Evolutionary conservation across 495 filamentous ascomycete species (phyloP), one percentile per base, ranked within the genome.

Genomic region (Jackrogersella multiformis): DNA sequence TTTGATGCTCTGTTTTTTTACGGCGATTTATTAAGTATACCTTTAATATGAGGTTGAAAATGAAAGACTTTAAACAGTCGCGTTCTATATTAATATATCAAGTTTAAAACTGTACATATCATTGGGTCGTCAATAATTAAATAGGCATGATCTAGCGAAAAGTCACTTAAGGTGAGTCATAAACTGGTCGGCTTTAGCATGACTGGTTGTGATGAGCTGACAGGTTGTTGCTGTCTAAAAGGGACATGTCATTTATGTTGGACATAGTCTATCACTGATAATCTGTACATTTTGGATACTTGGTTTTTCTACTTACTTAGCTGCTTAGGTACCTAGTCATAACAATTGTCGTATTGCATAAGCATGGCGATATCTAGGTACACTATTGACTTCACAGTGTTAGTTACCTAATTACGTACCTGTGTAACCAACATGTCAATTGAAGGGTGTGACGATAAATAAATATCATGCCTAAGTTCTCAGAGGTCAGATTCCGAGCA

Each of bases 231-330:
- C 6, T 39, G 35, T 30, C 45, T 0, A 58, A 60, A 61, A 56
- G 35, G 45, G 61, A 69, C 49, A 38, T 60, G 56, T 69, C 66
- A 64, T 56, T 35, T 69, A n/a, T n/a, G n/a, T 64, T 52, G 44
- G 23, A 49, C 12, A 4, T n/a, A 46, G n/a, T n/a, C 46, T 7
- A 26, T 23, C 4, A 18, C 4, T 32, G 41, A 42, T 51, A 42
- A 32, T 18, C 13, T 56, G 21, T 66, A 56, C 49, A 44, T 56
- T 16, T 6, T 7, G 20, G 16, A 18, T 49, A 49, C 32, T 49
- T 38, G 10, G 18, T 4, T 2, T n/a, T n/a, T 9, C 2, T 6
- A 6, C 10, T n/a, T 46, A 26, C 42, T 46, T 42, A 42, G 20
- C 16, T 18, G 1, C 16, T 1, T 23, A 20, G 12, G 9, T 23